Conservation (phyloP, 23 red algal genomes). For the Gracilaria gracilis region DNA sequence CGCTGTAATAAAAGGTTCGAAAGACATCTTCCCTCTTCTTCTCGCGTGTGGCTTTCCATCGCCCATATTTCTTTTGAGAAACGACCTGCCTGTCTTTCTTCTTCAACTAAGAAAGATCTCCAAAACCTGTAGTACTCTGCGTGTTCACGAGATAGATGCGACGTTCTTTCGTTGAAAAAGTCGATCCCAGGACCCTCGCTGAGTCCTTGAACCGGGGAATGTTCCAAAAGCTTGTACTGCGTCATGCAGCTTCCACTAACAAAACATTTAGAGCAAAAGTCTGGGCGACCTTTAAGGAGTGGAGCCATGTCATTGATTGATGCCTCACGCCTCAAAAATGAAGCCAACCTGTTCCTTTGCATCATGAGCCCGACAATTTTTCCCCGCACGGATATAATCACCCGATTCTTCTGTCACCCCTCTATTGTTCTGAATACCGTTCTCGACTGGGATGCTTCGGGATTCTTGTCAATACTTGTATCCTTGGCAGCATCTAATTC, state of each 20-base stretch:
- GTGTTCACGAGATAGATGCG: conserved; percentile 25
- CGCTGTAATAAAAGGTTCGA: conserved; percentile 23
- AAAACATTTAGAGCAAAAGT: conserved; percentile 51
- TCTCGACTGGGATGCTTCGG: neutral
- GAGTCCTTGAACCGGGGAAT: neutral
- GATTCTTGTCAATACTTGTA: neutral
- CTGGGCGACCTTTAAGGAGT: conserved; percentile 23
- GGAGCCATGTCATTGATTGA: neutral
- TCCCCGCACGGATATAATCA: conserved; percentile 1
- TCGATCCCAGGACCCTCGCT: conserved; percentile 33
- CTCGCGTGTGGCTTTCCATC: conserved; percentile 41
- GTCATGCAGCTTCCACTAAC: conserved; percentile 47
- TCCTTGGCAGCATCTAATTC: neutral
- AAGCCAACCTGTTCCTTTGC: conserved; percentile 57
- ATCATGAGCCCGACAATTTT: conserved; percentile 51
- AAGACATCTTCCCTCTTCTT: conserved; percentile 56
- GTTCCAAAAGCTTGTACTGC: conserved; percentile 41
- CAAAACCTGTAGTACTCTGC: conserved; percentile 59
- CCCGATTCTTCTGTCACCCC: conserved; percentile 26
- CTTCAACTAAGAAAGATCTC: conserved; percentile 40
- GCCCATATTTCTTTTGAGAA: conserved; percentile 72
- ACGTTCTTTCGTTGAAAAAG: conserved; percentile 43
- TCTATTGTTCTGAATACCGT: conserved; percentile 9
- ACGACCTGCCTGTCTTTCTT: conserved; percentile 44
- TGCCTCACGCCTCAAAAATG: conserved; percentile 11